phyloP scores from a whole-genome alignment of 352 stramenopile species.

The Globisporangium nunn region DNA sequence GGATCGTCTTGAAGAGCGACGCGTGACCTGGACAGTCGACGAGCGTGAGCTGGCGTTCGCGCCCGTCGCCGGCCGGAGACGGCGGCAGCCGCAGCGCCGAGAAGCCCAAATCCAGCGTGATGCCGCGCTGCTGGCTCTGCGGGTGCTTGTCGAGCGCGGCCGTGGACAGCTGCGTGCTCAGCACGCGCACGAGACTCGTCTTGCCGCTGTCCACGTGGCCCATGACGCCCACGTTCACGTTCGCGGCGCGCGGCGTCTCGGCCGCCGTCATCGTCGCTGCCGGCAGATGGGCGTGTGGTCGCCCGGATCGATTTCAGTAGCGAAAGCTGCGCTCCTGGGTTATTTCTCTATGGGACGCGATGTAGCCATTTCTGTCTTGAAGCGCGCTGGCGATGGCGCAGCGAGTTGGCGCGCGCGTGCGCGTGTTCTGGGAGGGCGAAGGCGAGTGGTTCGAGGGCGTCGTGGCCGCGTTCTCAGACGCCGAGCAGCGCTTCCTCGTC shows the following conservation, averaged over 20 bases:
- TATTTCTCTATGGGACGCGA: background rate
- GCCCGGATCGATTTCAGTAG: no score
- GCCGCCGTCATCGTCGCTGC: no score
- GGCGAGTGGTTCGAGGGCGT: slow-evolving; percentile 58
- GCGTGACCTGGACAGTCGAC: slow-evolving; percentile 96
- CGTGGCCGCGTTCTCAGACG: slow-evolving; percentile 22
- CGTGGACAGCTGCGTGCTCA: slow-evolving; percentile 97
- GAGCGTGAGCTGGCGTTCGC: slow-evolving; percentile 90
- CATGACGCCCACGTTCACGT: slow-evolving; percentile 98
- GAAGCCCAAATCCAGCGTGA: slow-evolving; percentile 99
- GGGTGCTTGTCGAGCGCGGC: slow-evolving; percentile 97
- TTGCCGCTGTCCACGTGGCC: slow-evolving; percentile 98
- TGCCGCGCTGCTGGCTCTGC: slow-evolving; percentile 93
- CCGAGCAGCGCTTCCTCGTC: slow-evolving; percentile 43
- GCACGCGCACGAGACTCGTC: slow-evolving; percentile 93
- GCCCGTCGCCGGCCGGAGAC: slow-evolving; percentile 8
- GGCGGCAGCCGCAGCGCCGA: slow-evolving; percentile 88
- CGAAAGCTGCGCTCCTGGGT: background rate
- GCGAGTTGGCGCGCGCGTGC: slow-evolving; percentile 38
- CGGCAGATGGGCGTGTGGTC: background rate
- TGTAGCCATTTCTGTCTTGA: background rate
- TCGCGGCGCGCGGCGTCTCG: slow-evolving; percentile 24
- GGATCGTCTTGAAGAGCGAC: slow-evolving; percentile 98
- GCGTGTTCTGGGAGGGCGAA: slow-evolving; percentile 67
- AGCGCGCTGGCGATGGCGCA: background rate